Evolutionary conservation across 2,329 filamentous ascomycete species (phyloP), one percentile per base, ranked within the genome.

Genomic region (Gaeumannomyces tritici): DNA sequence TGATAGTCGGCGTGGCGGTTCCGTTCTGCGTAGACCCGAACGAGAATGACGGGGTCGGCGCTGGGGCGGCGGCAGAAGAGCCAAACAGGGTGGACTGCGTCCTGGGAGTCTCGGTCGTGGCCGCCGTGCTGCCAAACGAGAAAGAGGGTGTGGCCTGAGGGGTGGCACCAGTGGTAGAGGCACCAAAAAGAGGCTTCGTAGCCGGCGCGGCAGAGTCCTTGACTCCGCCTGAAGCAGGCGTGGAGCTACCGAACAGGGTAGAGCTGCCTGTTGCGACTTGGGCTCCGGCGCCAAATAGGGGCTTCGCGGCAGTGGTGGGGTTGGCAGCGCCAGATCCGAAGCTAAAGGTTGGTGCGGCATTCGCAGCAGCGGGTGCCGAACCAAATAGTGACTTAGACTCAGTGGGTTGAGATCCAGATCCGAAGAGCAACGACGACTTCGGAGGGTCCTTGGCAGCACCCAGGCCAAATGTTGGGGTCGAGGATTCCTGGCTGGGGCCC

Each of bases 361-460:
- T 27, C 3, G 60, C 54, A 42, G 31, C 24, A 9, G 57, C 61
- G 31, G 33, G 29, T 8, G 28, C 54, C 12, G 55, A 29, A 26
- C 60, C 27, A 35, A 64, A 61, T 3, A 61, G 42, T 1, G 57
- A 21, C 35, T 63, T 64, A n/a, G 58, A 54, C 11, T 57, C 31
- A 2, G n/a, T 28, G 13, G 42, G 21, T 21, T 56, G 26, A 18
- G 55, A 28, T 27, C 24, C 24, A 56, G 55, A 28, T 12, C 60
- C 60, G 33, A 61, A 61, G 35, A 72, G 73, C 64, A 79, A 77
- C 2, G 76, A 62, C 0, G 71, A 66, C 61, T 70, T 68, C 8
- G 21, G n/a, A 4, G 59, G 18, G 42, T 42, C 31, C 35, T 59
- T 31, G 3, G 60, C n/a, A 18, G 60, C 42, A 15, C 31, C 28